A percentile compares a stretch with the other conserved stretches of the same genome.
Evolutionary conservation across 129 eudicot genomes (phyloP).

Genomic region (Centella asiatica): DNA sequence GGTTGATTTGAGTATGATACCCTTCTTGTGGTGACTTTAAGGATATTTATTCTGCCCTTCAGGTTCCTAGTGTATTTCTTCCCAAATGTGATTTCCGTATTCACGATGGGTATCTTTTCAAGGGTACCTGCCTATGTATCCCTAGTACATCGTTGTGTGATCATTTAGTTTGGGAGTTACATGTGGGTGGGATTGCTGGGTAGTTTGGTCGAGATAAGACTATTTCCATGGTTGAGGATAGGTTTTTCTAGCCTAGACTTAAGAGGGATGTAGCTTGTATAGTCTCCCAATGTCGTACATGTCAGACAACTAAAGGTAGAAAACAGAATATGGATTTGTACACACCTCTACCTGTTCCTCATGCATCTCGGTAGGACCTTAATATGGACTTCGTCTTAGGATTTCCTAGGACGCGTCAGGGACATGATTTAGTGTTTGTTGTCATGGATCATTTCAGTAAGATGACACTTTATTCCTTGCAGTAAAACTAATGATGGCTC

Average conservation of each 20-base stretch:
- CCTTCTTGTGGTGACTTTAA: not conserved
- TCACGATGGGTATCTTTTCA: not conserved
- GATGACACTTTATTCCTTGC: not conserved
- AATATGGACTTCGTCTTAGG: constrained; percentile 9
- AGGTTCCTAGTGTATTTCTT: not conserved
- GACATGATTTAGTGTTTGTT: constrained; percentile 1
- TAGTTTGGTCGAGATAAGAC: not conserved
- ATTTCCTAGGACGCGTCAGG: not conserved
- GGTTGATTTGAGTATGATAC: not conserved
- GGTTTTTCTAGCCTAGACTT: not conserved
- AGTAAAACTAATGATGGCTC: not conserved
- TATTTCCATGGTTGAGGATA: too few species aligned
- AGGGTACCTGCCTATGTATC: not conserved
- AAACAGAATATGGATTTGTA: not conserved
- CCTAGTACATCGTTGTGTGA: not conserved
- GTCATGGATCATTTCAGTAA: not conserved
- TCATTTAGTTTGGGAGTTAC: too few species aligned
- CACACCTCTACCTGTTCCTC: constrained; percentile 4
- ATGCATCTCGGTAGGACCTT: constrained; percentile 6
- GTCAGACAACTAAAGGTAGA: not conserved
- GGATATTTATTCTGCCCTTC: not conserved
- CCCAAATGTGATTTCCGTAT: not conserved
- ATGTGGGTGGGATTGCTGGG: not conserved
- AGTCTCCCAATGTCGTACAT: not conserved
- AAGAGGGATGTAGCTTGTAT: not conserved